Evolutionary conservation across 257 asterid genomes (phyloP).

Genomic region (Solanum medicagineum): DNA sequence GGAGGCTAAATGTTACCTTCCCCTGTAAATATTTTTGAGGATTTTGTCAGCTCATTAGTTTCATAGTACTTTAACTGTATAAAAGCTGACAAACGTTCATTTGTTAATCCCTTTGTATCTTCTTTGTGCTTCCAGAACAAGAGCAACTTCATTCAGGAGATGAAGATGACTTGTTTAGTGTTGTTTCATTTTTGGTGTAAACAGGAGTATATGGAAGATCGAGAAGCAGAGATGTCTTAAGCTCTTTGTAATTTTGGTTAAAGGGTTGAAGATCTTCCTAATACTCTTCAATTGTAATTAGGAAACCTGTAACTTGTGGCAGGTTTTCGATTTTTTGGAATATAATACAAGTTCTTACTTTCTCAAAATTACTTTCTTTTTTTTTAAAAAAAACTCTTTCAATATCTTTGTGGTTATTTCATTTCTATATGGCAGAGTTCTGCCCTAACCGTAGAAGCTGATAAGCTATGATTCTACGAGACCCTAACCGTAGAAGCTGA

Average conservation of each 20-base stretch:
- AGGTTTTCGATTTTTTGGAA: not conserved
- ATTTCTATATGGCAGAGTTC: not conserved
- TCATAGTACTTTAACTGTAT: not conserved
- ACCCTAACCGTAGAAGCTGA: not conserved
- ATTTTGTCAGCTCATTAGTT: not conserved
- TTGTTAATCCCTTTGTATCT: not conserved
- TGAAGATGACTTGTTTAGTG: not conserved
- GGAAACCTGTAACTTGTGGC: not conserved
- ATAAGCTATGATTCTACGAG: not conserved
- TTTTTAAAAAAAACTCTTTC: not conserved
- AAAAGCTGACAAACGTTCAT: not conserved
- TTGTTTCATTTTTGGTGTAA: not conserved
- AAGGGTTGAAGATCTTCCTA: not conserved
- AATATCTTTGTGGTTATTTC: not conserved
- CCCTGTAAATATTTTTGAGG: not conserved
- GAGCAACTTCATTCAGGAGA: not conserved
- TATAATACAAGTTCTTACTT: not conserved
- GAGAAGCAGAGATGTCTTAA: not conserved
- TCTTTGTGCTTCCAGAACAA: not conserved
- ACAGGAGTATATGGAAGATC: not conserved
- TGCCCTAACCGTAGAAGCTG: not conserved
- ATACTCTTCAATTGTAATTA: not conserved
- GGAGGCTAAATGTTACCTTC: not conserved
- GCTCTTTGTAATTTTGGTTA: not conserved
- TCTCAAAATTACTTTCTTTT: not conserved